A percentile compares a stretch with the other conserved stretches of the same genome.
These are phyloP conservation scores for Candida sakaeoensis DNA, from an alignment of 805 yeast genomes.

Conservation along the genomic window DNA sequence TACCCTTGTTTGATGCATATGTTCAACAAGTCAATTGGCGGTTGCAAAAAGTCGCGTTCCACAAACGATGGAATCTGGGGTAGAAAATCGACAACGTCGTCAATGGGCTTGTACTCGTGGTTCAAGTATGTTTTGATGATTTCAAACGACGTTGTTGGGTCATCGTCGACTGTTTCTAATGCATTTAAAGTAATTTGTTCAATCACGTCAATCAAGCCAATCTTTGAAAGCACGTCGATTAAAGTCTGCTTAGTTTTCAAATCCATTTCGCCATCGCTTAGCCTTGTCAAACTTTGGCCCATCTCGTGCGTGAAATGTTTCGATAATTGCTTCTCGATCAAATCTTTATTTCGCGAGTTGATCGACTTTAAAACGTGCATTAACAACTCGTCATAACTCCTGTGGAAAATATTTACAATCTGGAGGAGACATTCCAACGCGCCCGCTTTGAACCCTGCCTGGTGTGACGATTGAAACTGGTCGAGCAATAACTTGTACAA, in stretches of 20 bases:
- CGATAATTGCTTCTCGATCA: not conserved
- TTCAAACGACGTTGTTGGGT: slow-evolving; percentile 9
- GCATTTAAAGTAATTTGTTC: slow-evolving; percentile 8
- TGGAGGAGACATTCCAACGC: slow-evolving; percentile 6
- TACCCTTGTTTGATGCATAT: slow-evolving; percentile 20
- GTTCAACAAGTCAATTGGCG: slow-evolving; percentile 17
- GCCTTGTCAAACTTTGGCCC: not conserved
- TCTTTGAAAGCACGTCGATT: slow-evolving; percentile 5
- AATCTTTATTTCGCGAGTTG: not conserved
- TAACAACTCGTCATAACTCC: not conserved
- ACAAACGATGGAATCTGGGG: slow-evolving; percentile 21
- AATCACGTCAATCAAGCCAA: slow-evolving; percentile 6
- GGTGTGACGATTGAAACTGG: slow-evolving; percentile 5
- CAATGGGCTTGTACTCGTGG: slow-evolving; percentile 1
- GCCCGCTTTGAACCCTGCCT: slow-evolving; percentile 6
- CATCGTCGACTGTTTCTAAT: slow-evolving; percentile 2
- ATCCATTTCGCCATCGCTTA: slow-evolving; percentile 1
- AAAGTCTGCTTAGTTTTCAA: not conserved
- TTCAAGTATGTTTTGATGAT: slow-evolving; percentile 3
- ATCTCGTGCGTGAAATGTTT: not conserved
- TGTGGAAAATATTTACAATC: not conserved
- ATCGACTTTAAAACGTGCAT: not conserved
- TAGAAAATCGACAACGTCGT: slow-evolving; percentile 9
- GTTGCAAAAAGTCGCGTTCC: slow-evolving; percentile 22
- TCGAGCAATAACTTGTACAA: slow-evolving; percentile 2